A percentile compares a stretch with the other conserved stretches of the same genome.
Conservation (phyloP, 2,329 filamentous ascomycete species). For the Colletotrichum spinosum region DNA sequence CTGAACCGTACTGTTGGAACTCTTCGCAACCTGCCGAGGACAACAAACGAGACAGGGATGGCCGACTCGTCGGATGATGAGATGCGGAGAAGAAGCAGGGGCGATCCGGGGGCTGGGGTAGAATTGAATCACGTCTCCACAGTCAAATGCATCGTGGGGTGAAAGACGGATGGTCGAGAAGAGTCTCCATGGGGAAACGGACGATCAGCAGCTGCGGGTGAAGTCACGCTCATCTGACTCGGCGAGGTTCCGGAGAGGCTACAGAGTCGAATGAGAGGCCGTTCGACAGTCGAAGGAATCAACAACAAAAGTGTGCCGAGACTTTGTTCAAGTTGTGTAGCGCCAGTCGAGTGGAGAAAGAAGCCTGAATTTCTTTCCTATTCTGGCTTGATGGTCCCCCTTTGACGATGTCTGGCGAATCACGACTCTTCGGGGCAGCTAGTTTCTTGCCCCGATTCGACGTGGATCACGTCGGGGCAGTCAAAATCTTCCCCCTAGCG, state of each 20-base stretch:
- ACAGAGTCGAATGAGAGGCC: neutral
- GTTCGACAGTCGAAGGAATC: neutral
- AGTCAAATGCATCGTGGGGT: conserved; percentile 16
- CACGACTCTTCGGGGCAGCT: conserved; percentile 39
- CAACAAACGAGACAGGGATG: conserved; percentile 1
- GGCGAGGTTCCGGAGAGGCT: conserved; percentile 1
- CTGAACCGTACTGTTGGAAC: conserved; percentile 6
- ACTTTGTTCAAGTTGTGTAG: conserved; percentile 20
- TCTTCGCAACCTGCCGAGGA: conserved; percentile 4
- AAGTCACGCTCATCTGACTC: conserved; percentile 20
- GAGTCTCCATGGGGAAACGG: conserved; percentile 23
- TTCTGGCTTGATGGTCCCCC: neutral
- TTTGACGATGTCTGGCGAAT: conserved; percentile 32
- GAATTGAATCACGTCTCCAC: conserved; percentile 17
- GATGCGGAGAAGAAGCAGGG: conserved; percentile 31
- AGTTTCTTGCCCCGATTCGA: conserved; percentile 35
- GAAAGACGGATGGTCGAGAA: neutral
- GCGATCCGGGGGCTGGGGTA: conserved; percentile 33
- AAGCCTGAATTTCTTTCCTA: neutral
- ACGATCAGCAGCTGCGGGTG: neutral
- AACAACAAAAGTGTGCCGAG: conserved; percentile 7
- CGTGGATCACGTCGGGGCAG: conserved; percentile 28
- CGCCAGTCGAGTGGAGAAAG: conserved; percentile 17
- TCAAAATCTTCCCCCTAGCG: conserved; percentile 37
- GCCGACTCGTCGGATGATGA: conserved; percentile 10